These are phyloP conservation scores for Diaporthe capsici DNA, from an alignment of 2,329 filamentous ascomycete species.

Conservation along the genomic window DNA sequence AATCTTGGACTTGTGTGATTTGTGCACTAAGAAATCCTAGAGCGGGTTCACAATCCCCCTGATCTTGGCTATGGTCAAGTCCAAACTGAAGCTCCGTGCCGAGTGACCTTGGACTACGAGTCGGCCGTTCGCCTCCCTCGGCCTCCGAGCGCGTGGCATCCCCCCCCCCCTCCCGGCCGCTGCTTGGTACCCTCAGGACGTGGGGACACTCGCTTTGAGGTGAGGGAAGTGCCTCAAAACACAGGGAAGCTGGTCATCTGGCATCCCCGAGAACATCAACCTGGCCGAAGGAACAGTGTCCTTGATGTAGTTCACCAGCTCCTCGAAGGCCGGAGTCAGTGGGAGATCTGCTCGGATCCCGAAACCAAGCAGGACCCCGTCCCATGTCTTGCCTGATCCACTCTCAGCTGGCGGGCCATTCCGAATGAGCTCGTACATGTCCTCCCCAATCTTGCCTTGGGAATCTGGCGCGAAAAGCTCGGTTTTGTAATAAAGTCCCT, in stretches of 20 bases:
- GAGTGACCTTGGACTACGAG: neutral
- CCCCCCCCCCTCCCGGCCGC: no score
- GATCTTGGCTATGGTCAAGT: no score
- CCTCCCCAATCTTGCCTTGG: neutral
- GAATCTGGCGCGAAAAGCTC: neutral
- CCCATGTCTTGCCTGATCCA: neutral
- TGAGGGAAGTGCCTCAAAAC: neutral
- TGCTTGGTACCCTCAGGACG: no score
- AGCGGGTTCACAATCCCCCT: no score
- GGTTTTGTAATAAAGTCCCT: neutral
- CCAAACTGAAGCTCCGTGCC: no score
- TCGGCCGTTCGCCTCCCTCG: neutral
- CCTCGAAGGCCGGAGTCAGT: constrained; percentile 1
- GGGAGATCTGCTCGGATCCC: neutral
- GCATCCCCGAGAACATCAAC: constrained; percentile 1
- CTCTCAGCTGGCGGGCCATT: neutral
- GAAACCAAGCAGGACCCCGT: neutral
- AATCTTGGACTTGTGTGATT: no score
- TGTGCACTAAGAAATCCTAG: no score
- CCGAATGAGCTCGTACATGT: neutral
- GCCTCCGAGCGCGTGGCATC: no score
- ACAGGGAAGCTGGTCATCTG: neutral
- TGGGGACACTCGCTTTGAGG: neutral
- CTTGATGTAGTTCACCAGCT: neutral
- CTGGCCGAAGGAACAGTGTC: neutral